Conservation (phyloP, 805 yeast species). For the Candida ipomoeae region DNA sequence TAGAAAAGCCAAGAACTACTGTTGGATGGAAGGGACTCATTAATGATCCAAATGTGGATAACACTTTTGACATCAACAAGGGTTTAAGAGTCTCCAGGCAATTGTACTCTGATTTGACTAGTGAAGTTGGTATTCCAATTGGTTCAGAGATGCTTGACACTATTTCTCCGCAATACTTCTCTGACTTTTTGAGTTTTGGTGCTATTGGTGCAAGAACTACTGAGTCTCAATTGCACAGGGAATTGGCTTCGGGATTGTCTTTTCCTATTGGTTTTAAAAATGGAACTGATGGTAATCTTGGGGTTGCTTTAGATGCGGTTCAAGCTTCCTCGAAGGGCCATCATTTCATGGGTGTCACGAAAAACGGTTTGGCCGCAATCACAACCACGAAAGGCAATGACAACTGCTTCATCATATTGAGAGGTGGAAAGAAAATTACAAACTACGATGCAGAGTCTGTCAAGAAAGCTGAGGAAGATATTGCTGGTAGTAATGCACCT, state of each 20-base stretch:
- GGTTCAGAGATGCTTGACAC: constrained; percentile 98
- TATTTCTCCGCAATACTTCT: constrained; percentile 91
- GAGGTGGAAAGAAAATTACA: constrained; percentile 95
- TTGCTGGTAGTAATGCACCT: constrained; percentile 44
- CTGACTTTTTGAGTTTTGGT: constrained; percentile 91
- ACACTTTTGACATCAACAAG: constrained; percentile 88
- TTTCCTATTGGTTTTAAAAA: constrained; percentile 99
- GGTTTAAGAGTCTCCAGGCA: constrained; percentile 88
- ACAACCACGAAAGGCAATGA: constrained; percentile 93
- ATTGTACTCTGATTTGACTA: constrained; percentile 78
- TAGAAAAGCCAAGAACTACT: constrained; percentile 97
- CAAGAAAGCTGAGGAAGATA: constrained; percentile 46
- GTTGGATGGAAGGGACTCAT: constrained; percentile 99
- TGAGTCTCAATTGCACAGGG: constrained; percentile 96
- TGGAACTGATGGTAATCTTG: constrained; percentile 94
- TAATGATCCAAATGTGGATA: constrained; percentile 95
- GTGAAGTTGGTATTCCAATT: constrained; percentile 65
- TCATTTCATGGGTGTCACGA: constrained; percentile 91
- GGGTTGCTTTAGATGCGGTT: constrained; percentile 92
- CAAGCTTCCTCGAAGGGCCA: constrained; percentile 90
- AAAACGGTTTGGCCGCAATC: constrained; percentile 94
- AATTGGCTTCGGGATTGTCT: constrained; percentile 91
- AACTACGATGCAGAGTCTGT: constrained; percentile 80
- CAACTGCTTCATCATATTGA: constrained; percentile 83
- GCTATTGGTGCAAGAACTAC: constrained; percentile 99